Evolutionary conservation across 768 basidiomycete species (phyloP).

Genomic region (Tubosaeta brunneosetosa): DNA sequence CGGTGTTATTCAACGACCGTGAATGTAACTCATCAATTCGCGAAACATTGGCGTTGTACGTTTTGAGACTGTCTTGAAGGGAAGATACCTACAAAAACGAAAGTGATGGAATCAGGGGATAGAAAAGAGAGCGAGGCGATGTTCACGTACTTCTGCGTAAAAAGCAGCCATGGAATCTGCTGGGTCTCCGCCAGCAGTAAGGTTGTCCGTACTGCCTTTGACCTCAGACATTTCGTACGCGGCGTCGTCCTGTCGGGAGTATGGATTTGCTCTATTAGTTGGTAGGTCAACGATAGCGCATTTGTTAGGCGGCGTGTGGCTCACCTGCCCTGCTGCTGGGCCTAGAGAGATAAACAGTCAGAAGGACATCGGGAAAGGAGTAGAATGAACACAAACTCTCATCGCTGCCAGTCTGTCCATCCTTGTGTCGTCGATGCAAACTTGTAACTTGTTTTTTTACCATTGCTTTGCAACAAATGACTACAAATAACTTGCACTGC

Average conservation of each 20-base stretch:
- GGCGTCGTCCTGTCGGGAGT: constrained; percentile 55
- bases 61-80: constrained; percentile 64
- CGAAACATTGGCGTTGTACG: constrained; percentile 65
- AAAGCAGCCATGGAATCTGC: constrained; percentile 62
- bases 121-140: not conserved
- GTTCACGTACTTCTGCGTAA: constrained; percentile 62
- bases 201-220: constrained; percentile 51
- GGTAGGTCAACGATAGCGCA: constrained; percentile 12
- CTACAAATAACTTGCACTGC: constrained; percentile 16
- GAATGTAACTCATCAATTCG: constrained; percentile 71
- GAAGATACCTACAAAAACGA: constrained; percentile 54
- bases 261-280: constrained; percentile 51
- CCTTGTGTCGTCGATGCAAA: constrained; percentile 41
- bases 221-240: constrained; percentile 72
- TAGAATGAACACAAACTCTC: constrained; percentile 48
- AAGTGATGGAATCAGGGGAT: not conserved
- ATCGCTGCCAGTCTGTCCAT: constrained; percentile 89
- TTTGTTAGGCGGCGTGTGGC: constrained; percentile 23
- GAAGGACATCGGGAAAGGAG: not conserved
- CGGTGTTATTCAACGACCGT: constrained; percentile 70
- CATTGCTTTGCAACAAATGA: constrained; percentile 10
- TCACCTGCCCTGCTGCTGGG: constrained; percentile 60
- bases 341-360: constrained; percentile 36
- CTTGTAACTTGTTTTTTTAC: not conserved
- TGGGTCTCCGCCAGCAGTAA: constrained; percentile 39